Conservation (phyloP, 164 flowering plant species). For the Tetrastigma voinierianum region DNA sequence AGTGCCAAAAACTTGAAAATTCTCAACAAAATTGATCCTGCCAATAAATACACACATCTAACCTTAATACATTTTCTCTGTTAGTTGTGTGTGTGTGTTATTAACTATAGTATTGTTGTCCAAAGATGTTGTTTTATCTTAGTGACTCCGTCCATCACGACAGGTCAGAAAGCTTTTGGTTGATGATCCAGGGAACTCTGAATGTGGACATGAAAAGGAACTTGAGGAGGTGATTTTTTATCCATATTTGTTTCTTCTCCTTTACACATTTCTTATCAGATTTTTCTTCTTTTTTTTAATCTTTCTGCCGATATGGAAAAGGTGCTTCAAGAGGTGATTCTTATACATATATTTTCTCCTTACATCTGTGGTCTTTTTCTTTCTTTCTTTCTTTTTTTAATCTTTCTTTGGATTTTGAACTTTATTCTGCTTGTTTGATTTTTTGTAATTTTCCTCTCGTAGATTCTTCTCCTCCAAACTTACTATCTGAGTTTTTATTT, state of each 20-base stretch:
- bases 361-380: background rate
- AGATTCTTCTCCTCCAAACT: background rate
- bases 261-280: too few relatives aligned
- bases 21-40: too few relatives aligned
- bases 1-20: too few relatives aligned
- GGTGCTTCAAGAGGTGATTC: too few relatives aligned
- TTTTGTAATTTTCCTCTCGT: background rate
- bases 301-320: too few relatives aligned
- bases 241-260: background rate
- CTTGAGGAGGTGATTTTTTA: slow-evolving; percentile 67
- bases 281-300: too few relatives aligned
- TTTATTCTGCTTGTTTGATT: background rate
- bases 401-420: background rate
- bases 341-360: background rate
- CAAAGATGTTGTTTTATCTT: background rate
- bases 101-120: background rate
- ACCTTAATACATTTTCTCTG: background rate
- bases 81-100: background rate
- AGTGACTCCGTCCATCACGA: background rate
- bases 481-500: background rate
- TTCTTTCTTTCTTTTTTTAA: background rate
- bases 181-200: slow-evolving; percentile 85
- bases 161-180: slow-evolving; percentile 70
- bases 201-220: slow-evolving; percentile 90
- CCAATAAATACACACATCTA: too few relatives aligned